phyloP scores from a whole-genome alignment of 345 rosid species.

The Citrus sp. region DNA sequence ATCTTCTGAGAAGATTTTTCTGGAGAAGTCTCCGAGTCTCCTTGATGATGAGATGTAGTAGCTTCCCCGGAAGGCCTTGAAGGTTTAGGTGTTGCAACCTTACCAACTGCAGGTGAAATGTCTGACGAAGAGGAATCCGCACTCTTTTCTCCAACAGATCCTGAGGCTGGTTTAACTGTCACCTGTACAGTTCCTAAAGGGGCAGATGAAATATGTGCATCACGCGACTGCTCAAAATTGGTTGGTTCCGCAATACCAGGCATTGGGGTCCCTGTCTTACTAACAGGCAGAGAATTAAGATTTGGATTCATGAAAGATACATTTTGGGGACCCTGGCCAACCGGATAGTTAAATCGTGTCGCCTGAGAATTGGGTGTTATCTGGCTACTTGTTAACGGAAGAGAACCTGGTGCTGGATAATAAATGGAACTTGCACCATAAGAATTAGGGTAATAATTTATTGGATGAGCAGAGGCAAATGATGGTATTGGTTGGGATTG shows the following conservation, averaged over 20 bases:
- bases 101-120: conserved; percentile 32
- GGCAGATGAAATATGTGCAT: conserved; percentile 35
- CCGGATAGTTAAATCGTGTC: conserved; percentile 49
- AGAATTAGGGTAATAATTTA: conserved; percentile 49
- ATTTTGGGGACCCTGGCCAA: conserved; percentile 59
- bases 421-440: conserved; percentile 34
- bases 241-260: conserved; percentile 35
- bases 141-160: conserved; percentile 39
- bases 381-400: conserved; percentile 55
- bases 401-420: conserved; percentile 48
- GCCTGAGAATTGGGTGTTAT: conserved; percentile 60
- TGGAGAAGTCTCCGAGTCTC: conserved; percentile 31
- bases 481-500: conserved; percentile 66
- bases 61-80: conserved; percentile 37
- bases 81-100: conserved; percentile 39
- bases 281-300: conserved; percentile 31
- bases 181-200: conserved; percentile 41
- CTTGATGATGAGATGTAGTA: conserved; percentile 26
- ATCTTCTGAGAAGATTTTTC: conserved; percentile 34
- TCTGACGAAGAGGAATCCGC: conserved; percentile 25
- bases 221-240: conserved; percentile 38
- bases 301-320: conserved; percentile 46
- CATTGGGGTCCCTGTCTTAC: conserved; percentile 37
- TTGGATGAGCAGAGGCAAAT: conserved; percentile 46
- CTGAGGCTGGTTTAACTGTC: conserved; percentile 47